phyloP scores from a whole-genome alignment of 768 basidiomycete species.

The Mycena polygramma region DNA sequence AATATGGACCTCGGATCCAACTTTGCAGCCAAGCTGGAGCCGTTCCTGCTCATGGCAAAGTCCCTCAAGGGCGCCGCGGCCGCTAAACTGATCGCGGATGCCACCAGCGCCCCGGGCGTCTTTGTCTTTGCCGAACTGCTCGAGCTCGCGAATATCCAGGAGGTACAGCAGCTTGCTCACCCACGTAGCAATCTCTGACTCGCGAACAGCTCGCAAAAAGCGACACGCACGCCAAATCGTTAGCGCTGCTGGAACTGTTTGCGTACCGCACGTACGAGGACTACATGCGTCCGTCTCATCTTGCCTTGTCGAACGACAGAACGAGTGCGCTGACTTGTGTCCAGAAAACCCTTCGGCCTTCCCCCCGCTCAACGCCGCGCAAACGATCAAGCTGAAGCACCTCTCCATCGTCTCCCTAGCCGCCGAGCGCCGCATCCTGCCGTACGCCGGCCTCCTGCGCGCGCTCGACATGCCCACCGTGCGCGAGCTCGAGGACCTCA shows the following conservation, averaged over 20 bases:
- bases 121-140: slow-evolving; percentile 94
- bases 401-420: slow-evolving; percentile 92
- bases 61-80: slow-evolving; percentile 93
- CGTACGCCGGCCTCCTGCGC: slow-evolving; percentile 80
- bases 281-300: slow-evolving; percentile 72
- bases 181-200: slow-evolving; percentile 31
- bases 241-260: slow-evolving; percentile 85
- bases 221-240: slow-evolving; percentile 73
- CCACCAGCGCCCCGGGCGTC: slow-evolving; percentile 89
- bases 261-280: slow-evolving; percentile 90
- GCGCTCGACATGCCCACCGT: slow-evolving; percentile 82
- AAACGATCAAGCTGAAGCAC: slow-evolving; percentile 91
- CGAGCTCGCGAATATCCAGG: slow-evolving; percentile 84
- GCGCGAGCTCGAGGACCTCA: slow-evolving; percentile 94
- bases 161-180: slow-evolving; percentile 60
- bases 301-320: not conserved
- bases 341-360: slow-evolving; percentile 75
- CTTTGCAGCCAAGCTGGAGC: slow-evolving; percentile 82
- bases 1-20: slow-evolving; percentile 75
- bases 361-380: slow-evolving; percentile 78
- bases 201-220: slow-evolving; percentile 70
- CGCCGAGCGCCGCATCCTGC: slow-evolving; percentile 80
- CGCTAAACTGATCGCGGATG: slow-evolving; percentile 89
- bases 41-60: slow-evolving; percentile 92
- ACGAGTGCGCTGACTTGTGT: not conserved